A percentile compares a stretch with the other conserved stretches of the same genome.
phyloP scores from a whole-genome alignment of 257 asterid species.

The Lycium barbarum region DNA sequence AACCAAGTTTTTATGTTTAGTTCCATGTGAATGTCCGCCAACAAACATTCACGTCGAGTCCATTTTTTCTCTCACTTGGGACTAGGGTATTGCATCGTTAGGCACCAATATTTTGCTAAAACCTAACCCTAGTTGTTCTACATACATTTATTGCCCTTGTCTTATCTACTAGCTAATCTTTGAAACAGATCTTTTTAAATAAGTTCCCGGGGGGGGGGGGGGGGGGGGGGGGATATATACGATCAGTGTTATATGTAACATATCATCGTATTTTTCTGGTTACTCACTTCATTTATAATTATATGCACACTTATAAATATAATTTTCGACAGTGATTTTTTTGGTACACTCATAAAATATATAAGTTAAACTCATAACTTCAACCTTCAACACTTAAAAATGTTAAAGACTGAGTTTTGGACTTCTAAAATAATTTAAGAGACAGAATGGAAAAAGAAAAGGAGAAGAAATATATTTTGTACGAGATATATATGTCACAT shows the following conservation, averaged over 20 bases:
- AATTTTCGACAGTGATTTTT: neutral
- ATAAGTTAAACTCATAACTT: neutral
- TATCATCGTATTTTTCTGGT: neutral
- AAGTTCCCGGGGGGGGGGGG: too few species aligned
- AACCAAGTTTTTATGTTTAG: constrained; percentile 36
- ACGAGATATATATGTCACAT: too few species aligned
- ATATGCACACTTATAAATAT: neutral
- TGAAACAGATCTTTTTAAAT: neutral
- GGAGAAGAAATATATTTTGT: too few species aligned
- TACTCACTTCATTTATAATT: neutral
- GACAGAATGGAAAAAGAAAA: too few species aligned
- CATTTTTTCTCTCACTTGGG: constrained; percentile 52
- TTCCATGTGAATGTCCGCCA: constrained; percentile 75
- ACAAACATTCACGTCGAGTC: constrained; percentile 94
- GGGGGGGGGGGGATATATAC: too few species aligned
- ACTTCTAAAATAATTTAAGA: neutral
- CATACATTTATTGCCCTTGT: constrained; percentile 67
- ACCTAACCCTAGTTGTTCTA: constrained; percentile 65
- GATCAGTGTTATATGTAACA: neutral
- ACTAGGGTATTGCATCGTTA: constrained; percentile 52
- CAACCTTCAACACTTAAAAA: neutral
- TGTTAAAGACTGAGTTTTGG: neutral
- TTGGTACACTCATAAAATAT: neutral
- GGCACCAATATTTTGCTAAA: constrained; percentile 48
- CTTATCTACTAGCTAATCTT: constrained; percentile 31